A percentile compares a stretch with the other conserved stretches of the same genome.
phyloP scores from a whole-genome alignment of 441 rosid genomes.

The Arabidopsis hybrid region DNA sequence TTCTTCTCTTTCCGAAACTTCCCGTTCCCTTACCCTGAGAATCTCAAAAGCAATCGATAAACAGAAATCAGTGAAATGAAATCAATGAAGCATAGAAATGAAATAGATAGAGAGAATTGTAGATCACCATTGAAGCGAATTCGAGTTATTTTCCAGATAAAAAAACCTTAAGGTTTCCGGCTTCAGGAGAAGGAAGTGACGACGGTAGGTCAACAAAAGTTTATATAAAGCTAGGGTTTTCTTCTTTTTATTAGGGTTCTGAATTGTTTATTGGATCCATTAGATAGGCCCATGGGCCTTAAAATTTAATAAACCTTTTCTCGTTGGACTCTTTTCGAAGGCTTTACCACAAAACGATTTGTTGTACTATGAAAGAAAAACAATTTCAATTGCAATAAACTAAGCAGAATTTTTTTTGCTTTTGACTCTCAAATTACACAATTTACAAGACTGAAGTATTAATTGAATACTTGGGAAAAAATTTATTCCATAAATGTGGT shows the following conservation, averaged over 20 bases:
- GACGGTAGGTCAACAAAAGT: neutral
- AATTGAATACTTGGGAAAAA: conserved; percentile 34
- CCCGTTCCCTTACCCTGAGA: conserved; percentile 57
- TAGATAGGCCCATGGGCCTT: conserved; percentile 1
- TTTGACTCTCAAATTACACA: conserved; percentile 16
- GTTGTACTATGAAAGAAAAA: too few species aligned
- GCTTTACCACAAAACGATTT: neutral
- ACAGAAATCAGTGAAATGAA: neutral
- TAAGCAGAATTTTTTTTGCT: neutral
- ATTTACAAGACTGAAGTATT: conserved; percentile 17
- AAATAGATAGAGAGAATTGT: neutral
- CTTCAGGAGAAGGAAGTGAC: conserved; percentile 22
- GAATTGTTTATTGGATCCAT: neutral
- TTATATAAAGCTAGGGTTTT: conserved; percentile 41
- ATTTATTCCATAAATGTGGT: conserved; percentile 28
- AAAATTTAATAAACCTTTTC: neutral
- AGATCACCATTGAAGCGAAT: conserved; percentile 50
- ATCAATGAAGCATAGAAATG: neutral
- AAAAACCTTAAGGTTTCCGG: conserved; percentile 22
- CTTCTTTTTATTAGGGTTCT: conserved; percentile 9
- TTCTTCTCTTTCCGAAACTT: conserved; percentile 63
- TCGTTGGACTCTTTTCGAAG: neutral
- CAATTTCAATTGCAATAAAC: too few species aligned
- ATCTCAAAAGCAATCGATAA: conserved; percentile 14
- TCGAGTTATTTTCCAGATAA: conserved; percentile 10